Evolutionary conservation across 1,139 yeast species (phyloP), one percentile per base, ranked within the genome.

Genomic region (Taphrina betulina): DNA sequence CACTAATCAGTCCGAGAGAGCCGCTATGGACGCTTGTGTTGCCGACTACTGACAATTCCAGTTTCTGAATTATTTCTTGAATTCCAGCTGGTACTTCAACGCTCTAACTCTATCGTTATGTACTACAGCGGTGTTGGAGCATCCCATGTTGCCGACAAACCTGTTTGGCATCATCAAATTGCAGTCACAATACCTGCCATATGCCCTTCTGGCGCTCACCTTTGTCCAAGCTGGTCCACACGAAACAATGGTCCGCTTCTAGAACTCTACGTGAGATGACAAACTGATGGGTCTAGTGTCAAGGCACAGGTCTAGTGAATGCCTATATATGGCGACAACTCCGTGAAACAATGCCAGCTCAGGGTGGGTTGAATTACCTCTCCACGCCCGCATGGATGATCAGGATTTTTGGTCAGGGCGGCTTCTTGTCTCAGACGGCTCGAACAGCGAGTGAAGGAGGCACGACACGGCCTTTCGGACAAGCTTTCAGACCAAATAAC

Each of bases 161-260:
- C 31, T 62, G 61, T 16, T 66, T 70, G 67, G 72, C 46, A 63
- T 65, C 24, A 59, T 72, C 53, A 63, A 63, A 22, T 58, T 71
- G 53, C 64, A 66, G 58, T 69, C 72, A 14, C 62, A 64, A 45
- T 71, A 66, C 54, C 59, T 69, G 20, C 74, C 75, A 2, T 62
- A 67, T 23, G 63, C 70, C 36, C 64, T 65, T 58, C 61, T 71
- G 17, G 61, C 62, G 1, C 31, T 67, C 31, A 63, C 64, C n/a
- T 58, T 68, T 17, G 55, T 70, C 20, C 44, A 63, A 8, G 68
- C 64, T 17, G 74, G 74, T 1, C 60, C 56, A 12, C 45, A 50
- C 5, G 46, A 50, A 24, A 36, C 54, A 10, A 33, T 50, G 40
- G 46, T 42, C 22, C 16, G 45, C 17, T 16, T 5, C 10, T 16